A percentile compares a stretch with the other conserved stretches of the same genome.
These are phyloP conservation scores for Aspergillus melleus DNA, from an alignment of 2,329 filamentous ascomycete species.

Conservation along the genomic window DNA sequence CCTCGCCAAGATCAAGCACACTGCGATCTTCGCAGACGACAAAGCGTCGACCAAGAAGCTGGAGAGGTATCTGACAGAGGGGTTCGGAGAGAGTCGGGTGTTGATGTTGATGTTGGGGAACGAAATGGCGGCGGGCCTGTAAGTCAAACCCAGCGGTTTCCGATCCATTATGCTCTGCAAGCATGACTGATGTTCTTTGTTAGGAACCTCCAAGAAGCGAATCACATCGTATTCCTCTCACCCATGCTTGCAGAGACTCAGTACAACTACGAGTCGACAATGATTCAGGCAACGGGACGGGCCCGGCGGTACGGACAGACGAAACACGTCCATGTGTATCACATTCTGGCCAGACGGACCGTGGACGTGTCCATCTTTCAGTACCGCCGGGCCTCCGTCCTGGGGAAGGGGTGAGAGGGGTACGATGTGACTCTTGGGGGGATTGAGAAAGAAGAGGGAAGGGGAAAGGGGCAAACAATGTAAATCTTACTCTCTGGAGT, in stretches of 20 bases:
- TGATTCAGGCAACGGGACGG: conserved; percentile 65
- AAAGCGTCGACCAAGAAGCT: conserved; percentile 36
- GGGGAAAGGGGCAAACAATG: not conserved
- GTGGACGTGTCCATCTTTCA: conserved; percentile 50
- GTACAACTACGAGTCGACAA: conserved; percentile 57
- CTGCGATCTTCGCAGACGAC: conserved; percentile 37
- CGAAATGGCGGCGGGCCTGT: conserved; percentile 61
- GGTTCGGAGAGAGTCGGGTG: conserved; percentile 44
- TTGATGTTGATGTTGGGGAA: conserved; percentile 59
- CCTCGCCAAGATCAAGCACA: conserved; percentile 30
- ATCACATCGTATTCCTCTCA: conserved; percentile 64
- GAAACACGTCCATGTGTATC: conserved; percentile 59
- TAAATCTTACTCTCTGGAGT: not conserved
- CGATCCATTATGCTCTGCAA: conserved; percentile 3
- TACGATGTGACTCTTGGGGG: too few relatives aligned
- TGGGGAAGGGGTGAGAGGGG: conserved; percentile 25
- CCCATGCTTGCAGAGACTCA: conserved; percentile 54
- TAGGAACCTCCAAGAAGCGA: conserved; percentile 63
- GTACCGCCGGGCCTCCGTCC: conserved; percentile 29
- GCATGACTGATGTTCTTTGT: conserved; percentile 7
- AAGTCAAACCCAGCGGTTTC: conserved; percentile 34
- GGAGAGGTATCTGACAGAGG: conserved; percentile 41
- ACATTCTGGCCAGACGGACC: conserved; percentile 44
- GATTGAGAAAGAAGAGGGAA: not conserved
- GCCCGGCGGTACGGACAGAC: conserved; percentile 59